phyloP scores from a whole-genome alignment of 2,329 filamentous ascomycete genomes.

The Colletotrichum paranaense region DNA sequence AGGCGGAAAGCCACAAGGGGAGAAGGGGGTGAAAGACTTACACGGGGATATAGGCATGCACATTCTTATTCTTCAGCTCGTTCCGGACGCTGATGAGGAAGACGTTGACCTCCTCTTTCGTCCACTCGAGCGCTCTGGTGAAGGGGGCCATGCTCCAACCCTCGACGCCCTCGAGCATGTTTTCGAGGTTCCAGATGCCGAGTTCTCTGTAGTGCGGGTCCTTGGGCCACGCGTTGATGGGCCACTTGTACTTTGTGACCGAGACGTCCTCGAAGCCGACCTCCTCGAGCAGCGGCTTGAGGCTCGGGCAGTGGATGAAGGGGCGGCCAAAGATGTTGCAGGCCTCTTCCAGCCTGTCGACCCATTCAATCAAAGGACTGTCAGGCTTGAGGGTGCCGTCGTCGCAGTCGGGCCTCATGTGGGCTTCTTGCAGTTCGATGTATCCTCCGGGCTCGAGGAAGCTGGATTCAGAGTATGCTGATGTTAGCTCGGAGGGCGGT shows the following conservation, averaged over 20 bases:
- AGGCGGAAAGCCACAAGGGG: neutral
- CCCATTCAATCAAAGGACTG: conserved; percentile 40
- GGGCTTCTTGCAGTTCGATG: conserved; percentile 39
- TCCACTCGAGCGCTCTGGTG: conserved; percentile 33
- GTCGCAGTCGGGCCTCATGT: conserved; percentile 28
- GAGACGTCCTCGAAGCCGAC: conserved; percentile 47
- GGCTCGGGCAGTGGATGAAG: neutral
- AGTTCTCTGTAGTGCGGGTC: conserved; percentile 46
- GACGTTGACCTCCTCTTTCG: conserved; percentile 34
- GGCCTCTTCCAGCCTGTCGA: conserved; percentile 42
- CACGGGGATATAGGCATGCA: conserved; percentile 39
- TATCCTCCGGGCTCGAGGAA: conserved; percentile 38
- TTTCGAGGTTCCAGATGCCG: conserved; percentile 40
- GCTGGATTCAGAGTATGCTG: too few species aligned
- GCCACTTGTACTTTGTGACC: conserved; percentile 45
- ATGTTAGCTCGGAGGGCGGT: too few species aligned
- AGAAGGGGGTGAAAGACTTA: neutral
- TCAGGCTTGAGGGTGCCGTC: conserved; percentile 37
- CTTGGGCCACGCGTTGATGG: conserved; percentile 49
- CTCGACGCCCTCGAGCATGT: neutral
- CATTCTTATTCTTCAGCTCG: conserved; percentile 37
- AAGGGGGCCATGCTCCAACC: neutral
- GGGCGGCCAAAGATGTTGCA: conserved; percentile 43
- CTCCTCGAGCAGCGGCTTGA: conserved; percentile 33
- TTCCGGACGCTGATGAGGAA: conserved; percentile 38